Evolutionary conservation across 495 filamentous ascomycete species (phyloP).

Genomic region (Trichodelitschia bisporula): DNA sequence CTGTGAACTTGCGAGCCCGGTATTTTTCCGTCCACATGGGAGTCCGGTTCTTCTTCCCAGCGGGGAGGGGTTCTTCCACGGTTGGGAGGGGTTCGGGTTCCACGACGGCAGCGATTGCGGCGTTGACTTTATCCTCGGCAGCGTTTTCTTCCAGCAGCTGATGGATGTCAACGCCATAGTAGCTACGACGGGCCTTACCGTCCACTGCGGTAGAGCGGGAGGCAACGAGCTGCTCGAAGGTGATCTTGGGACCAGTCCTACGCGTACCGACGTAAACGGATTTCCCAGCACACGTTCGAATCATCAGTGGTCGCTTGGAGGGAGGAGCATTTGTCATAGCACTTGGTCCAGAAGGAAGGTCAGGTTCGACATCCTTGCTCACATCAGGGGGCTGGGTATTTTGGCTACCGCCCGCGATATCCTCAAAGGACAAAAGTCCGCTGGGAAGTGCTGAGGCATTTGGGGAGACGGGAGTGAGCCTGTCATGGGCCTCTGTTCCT

Average conservation of each 20-base stretch:
- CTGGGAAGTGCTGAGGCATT: too few species aligned
- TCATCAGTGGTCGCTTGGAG: slow-evolving; percentile 2
- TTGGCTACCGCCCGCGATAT: too few species aligned
- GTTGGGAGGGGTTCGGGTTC: slow-evolving; percentile 3
- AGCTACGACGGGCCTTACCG: slow-evolving; percentile 54
- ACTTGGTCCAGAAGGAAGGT: too few species aligned
- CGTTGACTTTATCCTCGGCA: slow-evolving; percentile 18
- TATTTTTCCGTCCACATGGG: slow-evolving; percentile 26
- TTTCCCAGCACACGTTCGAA: slow-evolving; percentile 23
- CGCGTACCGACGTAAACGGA: slow-evolving; percentile 32
- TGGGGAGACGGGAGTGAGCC: too few species aligned
- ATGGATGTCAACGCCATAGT: slow-evolving; percentile 83
- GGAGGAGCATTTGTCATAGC: slow-evolving; percentile 1
- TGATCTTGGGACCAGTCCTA: slow-evolving; percentile 20
- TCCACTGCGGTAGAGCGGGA: slow-evolving; percentile 39
- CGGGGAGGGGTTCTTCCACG: slow-evolving; percentile 5
- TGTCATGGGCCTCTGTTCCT: too few species aligned
- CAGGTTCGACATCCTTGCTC: too few species aligned
- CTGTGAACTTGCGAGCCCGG: slow-evolving; percentile 72
- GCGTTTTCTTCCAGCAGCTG: slow-evolving; percentile 38
- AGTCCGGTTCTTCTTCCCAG: slow-evolving; percentile 5
- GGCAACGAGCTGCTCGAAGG: slow-evolving; percentile 46
- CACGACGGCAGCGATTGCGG: neutral
- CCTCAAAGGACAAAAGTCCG: too few species aligned
- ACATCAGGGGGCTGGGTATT: too few species aligned